Evolutionary conservation across 148 eudicot species (phyloP), one percentile per base, ranked within the genome.

Genomic region (Rhododendron ferrugineum): DNA sequence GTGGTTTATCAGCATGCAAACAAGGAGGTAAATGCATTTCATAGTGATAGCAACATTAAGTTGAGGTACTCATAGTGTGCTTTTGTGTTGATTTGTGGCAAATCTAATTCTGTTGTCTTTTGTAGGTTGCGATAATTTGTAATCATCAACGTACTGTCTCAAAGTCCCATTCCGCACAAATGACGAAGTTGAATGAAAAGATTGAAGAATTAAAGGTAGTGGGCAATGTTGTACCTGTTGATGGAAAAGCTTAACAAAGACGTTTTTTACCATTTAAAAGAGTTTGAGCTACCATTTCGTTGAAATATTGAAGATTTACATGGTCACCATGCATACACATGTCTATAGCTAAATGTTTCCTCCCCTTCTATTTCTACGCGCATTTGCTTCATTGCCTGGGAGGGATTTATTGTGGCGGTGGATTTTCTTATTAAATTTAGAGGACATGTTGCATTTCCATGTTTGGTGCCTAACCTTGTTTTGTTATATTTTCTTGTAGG

Each of bases 121-220:
- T 92, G 84, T 91, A 97, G 99, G 99, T 97, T 77, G 99, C 99
- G 70, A 94, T 97, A 60, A 95, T 97, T 75, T 97, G 99, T 87
- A 97, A 97, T 88, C 99, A 97, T 94, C 99, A 97, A 89, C 99
- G 99, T 88, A 88, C 91, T 60, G 98, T 95, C 78, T 95, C 99
- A 4, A 97, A 97, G 91, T 60, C 94, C 78, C 99, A 97, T 85
- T 87, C 89, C 90, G 90, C 96, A 84, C 98, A 94, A 85, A 97
- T 97, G 95, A 88, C 88, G 52, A 91, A 88, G 84, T 89, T 97
- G 83, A 85, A 87, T 80, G 90, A 93, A 46, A 97, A 91, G 90
- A 97, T 97, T 81, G 90, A 91, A 50, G 98, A 93, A 85, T 87
- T 93, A 50, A 95, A 93, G 98, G 99, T 97, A 89, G 49, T 75